phyloP scores from a whole-genome alignment of 441 rosid genomes.

The Hura crepitans region DNA sequence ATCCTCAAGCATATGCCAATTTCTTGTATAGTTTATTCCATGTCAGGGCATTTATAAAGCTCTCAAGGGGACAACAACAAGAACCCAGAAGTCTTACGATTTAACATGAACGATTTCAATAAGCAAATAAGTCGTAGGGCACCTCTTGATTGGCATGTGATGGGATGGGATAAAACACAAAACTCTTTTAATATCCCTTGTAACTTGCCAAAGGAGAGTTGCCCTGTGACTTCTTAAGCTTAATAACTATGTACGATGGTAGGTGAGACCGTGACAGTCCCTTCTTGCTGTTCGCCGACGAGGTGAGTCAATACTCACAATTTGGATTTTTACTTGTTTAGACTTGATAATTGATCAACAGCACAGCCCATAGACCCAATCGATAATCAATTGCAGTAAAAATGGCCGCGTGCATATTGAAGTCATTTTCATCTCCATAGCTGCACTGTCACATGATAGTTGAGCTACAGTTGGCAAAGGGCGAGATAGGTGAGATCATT shows the following conservation, averaged over 20 bases:
- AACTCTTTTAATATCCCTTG: background rate
- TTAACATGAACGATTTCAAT: background rate
- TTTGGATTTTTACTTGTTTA: too few relatives aligned
- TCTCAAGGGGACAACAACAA: conserved; percentile 1
- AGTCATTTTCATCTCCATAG: too few relatives aligned
- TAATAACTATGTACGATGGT: conserved; percentile 1
- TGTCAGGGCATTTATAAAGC: background rate
- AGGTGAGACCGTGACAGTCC: background rate
- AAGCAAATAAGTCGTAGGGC: conserved; percentile 28
- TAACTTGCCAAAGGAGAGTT: conserved; percentile 39
- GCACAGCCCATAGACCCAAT: too few relatives aligned
- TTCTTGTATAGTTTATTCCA: conserved; percentile 2
- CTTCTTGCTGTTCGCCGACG: background rate
- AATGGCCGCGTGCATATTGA: too few relatives aligned
- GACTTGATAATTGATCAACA: too few relatives aligned
- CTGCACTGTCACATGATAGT: too few relatives aligned
- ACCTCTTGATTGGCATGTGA: conserved; percentile 27
- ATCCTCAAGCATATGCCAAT: conserved; percentile 12
- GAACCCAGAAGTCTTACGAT: background rate
- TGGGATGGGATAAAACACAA: background rate
- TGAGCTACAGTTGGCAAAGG: too few relatives aligned
- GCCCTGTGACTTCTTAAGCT: conserved; percentile 32
- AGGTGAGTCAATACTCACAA: too few relatives aligned
- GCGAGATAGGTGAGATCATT: too few relatives aligned
- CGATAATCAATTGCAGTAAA: too few relatives aligned